Percentiles rank a stretch among this genome's conserved stretches.
These are phyloP conservation scores for Leccinum pachyderme DNA, from an alignment of 1,284 basidiomycete species.

Conservation along the genomic window DNA sequence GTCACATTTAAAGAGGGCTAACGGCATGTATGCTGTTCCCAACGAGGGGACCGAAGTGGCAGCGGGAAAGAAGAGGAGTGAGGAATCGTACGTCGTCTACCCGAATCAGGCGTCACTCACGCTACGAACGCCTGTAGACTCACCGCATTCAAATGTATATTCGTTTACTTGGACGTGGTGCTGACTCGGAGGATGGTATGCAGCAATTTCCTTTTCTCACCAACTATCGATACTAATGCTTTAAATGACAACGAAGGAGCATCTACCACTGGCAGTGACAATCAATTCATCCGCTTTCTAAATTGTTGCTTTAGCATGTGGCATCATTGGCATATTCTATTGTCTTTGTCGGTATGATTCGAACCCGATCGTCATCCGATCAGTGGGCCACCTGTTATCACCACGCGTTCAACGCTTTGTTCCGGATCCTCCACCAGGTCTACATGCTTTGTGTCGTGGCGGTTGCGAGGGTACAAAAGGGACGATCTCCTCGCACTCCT, in stretches of 20 bases:
- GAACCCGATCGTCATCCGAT: neutral
- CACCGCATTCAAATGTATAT: constrained; percentile 15
- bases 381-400: neutral
- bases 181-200: constrained; percentile 19
- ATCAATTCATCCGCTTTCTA: no score
- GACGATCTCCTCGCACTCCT: neutral
- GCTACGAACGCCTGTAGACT: constrained; percentile 7
- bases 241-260: constrained; percentile 5
- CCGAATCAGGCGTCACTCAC: neutral
- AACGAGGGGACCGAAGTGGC: neutral
- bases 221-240: neutral
- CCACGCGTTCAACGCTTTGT: neutral
- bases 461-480: constrained; percentile 6
- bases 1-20: neutral
- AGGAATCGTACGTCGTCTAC: neutral
- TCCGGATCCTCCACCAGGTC: neutral
- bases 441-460: neutral
- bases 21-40: neutral
- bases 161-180: neutral
- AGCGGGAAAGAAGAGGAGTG: neutral
- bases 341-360: constrained; percentile 2
- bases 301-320: no score
- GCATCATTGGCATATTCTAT: neutral
- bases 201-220: constrained; percentile 10
- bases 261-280: neutral